Percentiles rank a stretch among this genome's conserved stretches.
phyloP scores from a whole-genome alignment of 345 rosid species.

The Murraya koenigii region DNA sequence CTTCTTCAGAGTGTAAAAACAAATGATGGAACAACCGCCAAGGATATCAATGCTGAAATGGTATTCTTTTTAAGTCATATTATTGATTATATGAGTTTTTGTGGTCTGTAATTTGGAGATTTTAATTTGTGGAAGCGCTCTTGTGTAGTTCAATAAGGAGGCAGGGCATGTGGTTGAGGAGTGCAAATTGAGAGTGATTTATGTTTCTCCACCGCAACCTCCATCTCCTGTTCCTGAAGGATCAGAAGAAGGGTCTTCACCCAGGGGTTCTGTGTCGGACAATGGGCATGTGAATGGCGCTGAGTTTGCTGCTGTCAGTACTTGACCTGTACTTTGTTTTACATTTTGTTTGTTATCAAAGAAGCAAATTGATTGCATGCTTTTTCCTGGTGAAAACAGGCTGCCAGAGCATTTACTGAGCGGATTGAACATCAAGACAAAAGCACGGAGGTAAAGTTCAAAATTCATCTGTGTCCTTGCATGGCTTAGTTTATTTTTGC shows the following conservation, averaged over 20 bases:
- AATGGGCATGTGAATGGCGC: conserved; percentile 48
- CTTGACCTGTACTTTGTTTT: neutral
- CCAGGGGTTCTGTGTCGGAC: conserved; percentile 63
- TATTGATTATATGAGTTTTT: neutral
- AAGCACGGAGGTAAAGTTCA: conserved; percentile 44
- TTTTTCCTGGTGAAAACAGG: conserved; percentile 36
- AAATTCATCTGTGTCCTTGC: conserved; percentile 6
- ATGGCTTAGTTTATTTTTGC: neutral
- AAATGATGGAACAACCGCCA: conserved; percentile 43
- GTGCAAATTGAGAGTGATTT: conserved; percentile 68
- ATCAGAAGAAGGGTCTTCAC: conserved; percentile 75
- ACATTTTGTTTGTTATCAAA: neutral
- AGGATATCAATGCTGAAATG: conserved; percentile 74
- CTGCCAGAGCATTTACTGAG: conserved; percentile 39
- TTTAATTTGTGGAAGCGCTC: conserved; percentile 6
- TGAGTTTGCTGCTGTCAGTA: conserved; percentile 53
- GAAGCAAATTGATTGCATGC: conserved; percentile 8
- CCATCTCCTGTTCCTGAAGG: conserved; percentile 81
- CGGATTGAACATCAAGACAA: conserved; percentile 49
- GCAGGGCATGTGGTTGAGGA: conserved; percentile 71
- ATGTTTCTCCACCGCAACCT: conserved; percentile 71
- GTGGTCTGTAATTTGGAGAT: conserved; percentile 3
- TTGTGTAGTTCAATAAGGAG: conserved; percentile 70
- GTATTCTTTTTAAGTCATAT: conserved; percentile 21
- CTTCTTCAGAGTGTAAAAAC: conserved; percentile 72